Percentiles rank a stretch among this genome's conserved stretches.
Conservation (phyloP, 768 basidiomycete genomes). For the Serendipita indica region DNA sequence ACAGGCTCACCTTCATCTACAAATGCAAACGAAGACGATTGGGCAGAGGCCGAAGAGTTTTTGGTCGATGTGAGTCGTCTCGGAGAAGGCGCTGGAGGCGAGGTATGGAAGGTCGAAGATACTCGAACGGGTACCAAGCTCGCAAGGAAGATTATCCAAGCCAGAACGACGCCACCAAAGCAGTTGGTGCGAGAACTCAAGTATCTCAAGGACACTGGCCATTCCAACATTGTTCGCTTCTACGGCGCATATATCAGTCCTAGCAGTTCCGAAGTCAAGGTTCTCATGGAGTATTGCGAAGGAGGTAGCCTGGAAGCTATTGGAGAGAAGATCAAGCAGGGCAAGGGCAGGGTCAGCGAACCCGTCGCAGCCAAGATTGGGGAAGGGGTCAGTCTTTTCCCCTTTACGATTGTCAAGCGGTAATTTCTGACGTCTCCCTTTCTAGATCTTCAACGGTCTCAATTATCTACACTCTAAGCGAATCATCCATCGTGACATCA, state of each 20-base stretch:
- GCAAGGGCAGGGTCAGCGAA: conserved; percentile 68
- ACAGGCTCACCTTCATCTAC: not conserved
- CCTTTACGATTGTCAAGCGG: not conserved
- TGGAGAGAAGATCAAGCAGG: conserved; percentile 66
- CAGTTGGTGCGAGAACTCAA: conserved; percentile 86
- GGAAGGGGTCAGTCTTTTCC: conserved; percentile 10
- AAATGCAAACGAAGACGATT: not conserved
- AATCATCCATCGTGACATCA: conserved; percentile 94
- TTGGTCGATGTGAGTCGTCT: conserved; percentile 65
- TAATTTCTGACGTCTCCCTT: not conserved
- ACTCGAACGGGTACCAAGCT: conserved; percentile 63
- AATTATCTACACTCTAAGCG: conserved; percentile 79
- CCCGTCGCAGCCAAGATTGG: conserved; percentile 39
- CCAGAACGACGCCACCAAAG: conserved; percentile 76
- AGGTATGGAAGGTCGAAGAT: conserved; percentile 86
- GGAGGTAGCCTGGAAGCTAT: conserved; percentile 84
- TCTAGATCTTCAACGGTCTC: conserved; percentile 76
- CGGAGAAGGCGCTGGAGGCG: conserved; percentile 93
- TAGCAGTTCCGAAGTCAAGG: conserved; percentile 82
- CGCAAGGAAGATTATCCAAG: conserved; percentile 91
- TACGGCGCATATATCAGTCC: conserved; percentile 85
- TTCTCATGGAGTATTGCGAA: conserved; percentile 83
- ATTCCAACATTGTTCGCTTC: conserved; percentile 80
- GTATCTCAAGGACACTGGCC: conserved; percentile 72
- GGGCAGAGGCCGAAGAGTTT: conserved; percentile 36